A percentile compares a stretch with the other conserved stretches of the same genome.
These are phyloP conservation scores for Diospyros kaki DNA, from an alignment of 148 eudicot genomes.

Conservation along the genomic window DNA sequence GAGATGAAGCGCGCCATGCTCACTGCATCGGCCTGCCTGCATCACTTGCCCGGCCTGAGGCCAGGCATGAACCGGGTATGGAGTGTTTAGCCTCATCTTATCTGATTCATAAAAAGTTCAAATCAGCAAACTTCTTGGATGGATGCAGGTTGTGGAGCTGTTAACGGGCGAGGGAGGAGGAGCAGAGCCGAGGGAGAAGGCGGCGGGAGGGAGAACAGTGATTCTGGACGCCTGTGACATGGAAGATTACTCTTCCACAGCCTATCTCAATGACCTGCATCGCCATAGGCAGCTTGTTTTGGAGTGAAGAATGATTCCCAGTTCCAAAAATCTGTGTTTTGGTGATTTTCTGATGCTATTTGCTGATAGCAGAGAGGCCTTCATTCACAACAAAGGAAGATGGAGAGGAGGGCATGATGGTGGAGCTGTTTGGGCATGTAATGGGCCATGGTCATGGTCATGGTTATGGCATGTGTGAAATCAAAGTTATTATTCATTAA, in stretches of 20 bases:
- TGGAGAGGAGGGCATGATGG: too few relatives aligned
- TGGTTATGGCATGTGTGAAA: too few relatives aligned
- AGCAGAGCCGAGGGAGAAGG: constrained; percentile 41
- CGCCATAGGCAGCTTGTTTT: constrained; percentile 81
- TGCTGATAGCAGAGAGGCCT: too few relatives aligned
- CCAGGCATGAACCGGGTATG: constrained; percentile 68
- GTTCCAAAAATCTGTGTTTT: too few relatives aligned
- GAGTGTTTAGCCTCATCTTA: not conserved
- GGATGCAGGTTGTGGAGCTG: constrained; percentile 55
- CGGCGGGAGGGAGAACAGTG: constrained; percentile 45
- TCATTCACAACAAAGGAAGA: too few relatives aligned
- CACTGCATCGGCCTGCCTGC: constrained; percentile 72
- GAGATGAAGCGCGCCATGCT: constrained; percentile 65
- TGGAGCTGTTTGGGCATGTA: too few relatives aligned
- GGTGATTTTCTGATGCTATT: too few relatives aligned
- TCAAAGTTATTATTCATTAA: too few relatives aligned
- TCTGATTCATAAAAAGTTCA: too few relatives aligned
- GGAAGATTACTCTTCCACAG: constrained; percentile 64
- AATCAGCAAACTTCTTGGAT: not conserved
- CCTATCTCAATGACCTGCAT: constrained; percentile 64
- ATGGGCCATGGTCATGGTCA: too few relatives aligned
- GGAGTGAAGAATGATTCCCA: constrained; percentile 34
- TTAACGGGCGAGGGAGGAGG: constrained; percentile 50
- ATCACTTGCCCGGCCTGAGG: constrained; percentile 62
- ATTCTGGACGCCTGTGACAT: constrained; percentile 66